phyloP scores from a whole-genome alignment of 2,329 filamentous ascomycete genomes.

The Fusarium incarnatum region DNA sequence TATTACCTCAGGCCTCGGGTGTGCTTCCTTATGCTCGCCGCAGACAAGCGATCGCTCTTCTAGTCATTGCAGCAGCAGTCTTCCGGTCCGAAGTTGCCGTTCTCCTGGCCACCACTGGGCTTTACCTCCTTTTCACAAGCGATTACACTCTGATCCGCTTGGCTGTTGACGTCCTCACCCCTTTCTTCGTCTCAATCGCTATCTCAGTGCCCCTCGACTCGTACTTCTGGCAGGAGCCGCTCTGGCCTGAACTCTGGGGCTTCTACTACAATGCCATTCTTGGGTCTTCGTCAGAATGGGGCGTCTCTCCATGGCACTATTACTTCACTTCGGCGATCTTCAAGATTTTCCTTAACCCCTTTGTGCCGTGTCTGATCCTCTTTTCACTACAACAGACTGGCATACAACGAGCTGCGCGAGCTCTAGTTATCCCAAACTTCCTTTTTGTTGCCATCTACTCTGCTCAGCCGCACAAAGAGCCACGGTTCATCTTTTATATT shows the following conservation, averaged over 20 bases:
- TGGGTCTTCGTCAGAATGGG: constrained; percentile 88
- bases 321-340: constrained; percentile 88
- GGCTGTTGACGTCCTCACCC: constrained; percentile 72
- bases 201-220: constrained; percentile 84
- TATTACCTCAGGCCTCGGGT: constrained; percentile 52
- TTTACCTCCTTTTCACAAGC: constrained; percentile 70
- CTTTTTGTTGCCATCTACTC: constrained; percentile 85
- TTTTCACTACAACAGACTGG: constrained; percentile 63
- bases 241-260: constrained; percentile 91
- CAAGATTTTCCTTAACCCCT: constrained; percentile 84
- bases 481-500: constrained; percentile 92
- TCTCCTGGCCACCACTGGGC: constrained; percentile 75
- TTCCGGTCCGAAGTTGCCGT: constrained; percentile 93
- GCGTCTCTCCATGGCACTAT: constrained; percentile 84
- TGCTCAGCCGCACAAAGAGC: constrained; percentile 92
- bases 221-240: constrained; percentile 88
- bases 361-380: constrained; percentile 68
- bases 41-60: constrained; percentile 75
- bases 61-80: constrained; percentile 83
- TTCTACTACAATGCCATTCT: constrained; percentile 93
- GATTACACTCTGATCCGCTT: constrained; percentile 68
- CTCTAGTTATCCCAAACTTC: constrained; percentile 73
- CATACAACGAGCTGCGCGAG: constrained; percentile 56
- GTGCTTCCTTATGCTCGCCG: constrained; percentile 57
- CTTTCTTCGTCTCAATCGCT: constrained; percentile 73